A percentile compares a stretch with the other conserved stretches of the same genome.
Evolutionary conservation across 2,329 filamentous ascomycete species (phyloP).

Genomic region (Fusarium heterosporum): DNA sequence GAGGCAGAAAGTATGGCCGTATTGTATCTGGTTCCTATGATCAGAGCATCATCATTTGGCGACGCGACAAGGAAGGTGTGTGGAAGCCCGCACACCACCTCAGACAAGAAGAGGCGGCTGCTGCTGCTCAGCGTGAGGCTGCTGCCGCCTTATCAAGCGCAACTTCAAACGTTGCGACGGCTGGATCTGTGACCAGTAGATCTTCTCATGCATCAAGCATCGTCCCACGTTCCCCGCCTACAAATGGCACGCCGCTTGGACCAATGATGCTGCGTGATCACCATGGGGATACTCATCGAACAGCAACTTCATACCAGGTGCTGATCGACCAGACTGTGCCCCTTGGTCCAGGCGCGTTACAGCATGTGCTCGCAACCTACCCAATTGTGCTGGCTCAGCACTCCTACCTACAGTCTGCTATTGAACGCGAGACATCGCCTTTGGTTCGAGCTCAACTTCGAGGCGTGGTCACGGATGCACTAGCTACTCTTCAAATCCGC

Average conservation of each 20-base stretch:
- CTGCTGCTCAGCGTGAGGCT: slow-evolving; percentile 57
- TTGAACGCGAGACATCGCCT: slow-evolving; percentile 64
- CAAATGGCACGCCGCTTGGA: slow-evolving; percentile 18
- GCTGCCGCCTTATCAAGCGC: slow-evolving; percentile 27
- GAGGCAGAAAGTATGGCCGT: slow-evolving; percentile 88
- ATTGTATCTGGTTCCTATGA: slow-evolving; percentile 98
- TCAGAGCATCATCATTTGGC: slow-evolving; percentile 95
- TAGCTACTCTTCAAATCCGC: slow-evolving; percentile 60
- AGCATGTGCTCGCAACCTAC: slow-evolving; percentile 59
- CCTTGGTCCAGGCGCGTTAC: slow-evolving; percentile 61
- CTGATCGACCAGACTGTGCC: slow-evolving; percentile 67
- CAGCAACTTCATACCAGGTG: slow-evolving; percentile 58
- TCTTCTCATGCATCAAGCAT: slow-evolving; percentile 18
- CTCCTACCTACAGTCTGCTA: slow-evolving; percentile 61
- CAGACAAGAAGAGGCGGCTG: slow-evolving; percentile 77
- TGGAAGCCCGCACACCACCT: slow-evolving; percentile 85
- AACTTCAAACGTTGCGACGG: slow-evolving; percentile 27
- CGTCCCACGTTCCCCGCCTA: slow-evolving; percentile 20
- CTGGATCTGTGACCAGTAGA: slow-evolving; percentile 18
- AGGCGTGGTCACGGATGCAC: slow-evolving; percentile 60
- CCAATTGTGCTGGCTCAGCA: slow-evolving; percentile 63
- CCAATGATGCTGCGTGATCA: slow-evolving; percentile 43
- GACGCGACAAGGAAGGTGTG: slow-evolving; percentile 82
- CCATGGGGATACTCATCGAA: slow-evolving; percentile 46
- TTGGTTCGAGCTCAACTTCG: slow-evolving; percentile 62